A percentile compares a stretch with the other conserved stretches of the same genome.
These are phyloP conservation scores for Penicillium aurantiogriseum DNA, from an alignment of 2,329 filamentous ascomycete species.

Conservation along the genomic window DNA sequence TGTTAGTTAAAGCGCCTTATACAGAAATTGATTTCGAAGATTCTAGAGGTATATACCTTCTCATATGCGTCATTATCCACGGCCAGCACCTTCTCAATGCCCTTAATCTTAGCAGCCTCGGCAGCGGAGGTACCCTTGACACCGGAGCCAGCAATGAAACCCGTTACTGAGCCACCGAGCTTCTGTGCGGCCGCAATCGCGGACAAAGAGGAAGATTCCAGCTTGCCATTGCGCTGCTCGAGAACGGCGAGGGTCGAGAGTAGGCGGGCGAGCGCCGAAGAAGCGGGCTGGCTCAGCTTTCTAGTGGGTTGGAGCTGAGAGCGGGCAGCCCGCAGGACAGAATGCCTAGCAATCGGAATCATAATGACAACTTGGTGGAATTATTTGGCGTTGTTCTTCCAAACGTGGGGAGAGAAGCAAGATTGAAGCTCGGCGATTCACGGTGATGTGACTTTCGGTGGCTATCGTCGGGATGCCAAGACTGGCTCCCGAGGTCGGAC, in stretches of 20 bases:
- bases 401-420: constrained; percentile 12
- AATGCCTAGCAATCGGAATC: constrained; percentile 39
- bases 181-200: constrained; percentile 83
- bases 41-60: constrained; percentile 58
- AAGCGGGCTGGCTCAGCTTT: constrained; percentile 45
- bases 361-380: constrained; percentile 20
- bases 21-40: background rate
- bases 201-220: constrained; percentile 78
- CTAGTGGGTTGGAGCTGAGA: constrained; percentile 46
- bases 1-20: background rate
- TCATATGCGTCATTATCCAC: constrained; percentile 90
- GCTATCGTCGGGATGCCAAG: constrained; percentile 40
- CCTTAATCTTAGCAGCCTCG: constrained; percentile 83
- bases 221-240: constrained; percentile 86
- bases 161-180: constrained; percentile 80
- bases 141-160: constrained; percentile 78
- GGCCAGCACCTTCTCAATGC: constrained; percentile 85
- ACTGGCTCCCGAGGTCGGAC: constrained; percentile 35
- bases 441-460: constrained; percentile 28
- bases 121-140: constrained; percentile 70
- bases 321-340: constrained; percentile 44
- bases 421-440: constrained; percentile 26
- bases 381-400: constrained; percentile 12
- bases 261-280: constrained; percentile 63
- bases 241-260: constrained; percentile 87